These are phyloP conservation scores for Thuidium tamariscinum DNA, from an alignment of 225 moss, liverwort and hornwort genomes.

Conservation along the genomic window DNA sequence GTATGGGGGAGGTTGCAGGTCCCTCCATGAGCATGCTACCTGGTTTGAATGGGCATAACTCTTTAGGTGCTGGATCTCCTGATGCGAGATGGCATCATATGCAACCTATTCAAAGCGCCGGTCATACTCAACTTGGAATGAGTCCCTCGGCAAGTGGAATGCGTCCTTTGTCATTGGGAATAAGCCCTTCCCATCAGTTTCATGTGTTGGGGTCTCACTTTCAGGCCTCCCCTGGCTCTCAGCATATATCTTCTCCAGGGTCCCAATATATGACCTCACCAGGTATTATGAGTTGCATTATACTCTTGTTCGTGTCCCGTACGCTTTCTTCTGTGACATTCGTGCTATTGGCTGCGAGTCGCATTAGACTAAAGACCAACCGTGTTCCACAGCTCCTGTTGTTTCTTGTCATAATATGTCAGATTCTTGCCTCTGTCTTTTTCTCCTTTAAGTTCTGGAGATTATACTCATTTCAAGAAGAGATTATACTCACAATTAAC, in stretches of 20 bases:
- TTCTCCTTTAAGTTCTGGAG: neutral
- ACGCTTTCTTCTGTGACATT: neutral
- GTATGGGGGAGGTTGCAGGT: slow-evolving; percentile 43
- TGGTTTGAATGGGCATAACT: slow-evolving; percentile 39
- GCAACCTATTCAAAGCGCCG: slow-evolving; percentile 5
- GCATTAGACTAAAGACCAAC: neutral
- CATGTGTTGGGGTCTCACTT: slow-evolving; percentile 11
- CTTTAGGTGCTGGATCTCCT: slow-evolving; percentile 18
- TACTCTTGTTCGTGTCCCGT: neutral
- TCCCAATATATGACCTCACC: slow-evolving; percentile 24
- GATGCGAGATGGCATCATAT: slow-evolving; percentile 13
- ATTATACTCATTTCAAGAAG: neutral
- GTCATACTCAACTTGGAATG: slow-evolving; percentile 29
- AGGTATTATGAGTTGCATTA: slow-evolving; percentile 10
- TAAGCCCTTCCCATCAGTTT: slow-evolving; percentile 28
- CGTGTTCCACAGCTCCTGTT: neutral
- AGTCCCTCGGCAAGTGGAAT: slow-evolving; percentile 18
- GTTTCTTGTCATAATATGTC: neutral
- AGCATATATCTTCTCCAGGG: slow-evolving; percentile 24
- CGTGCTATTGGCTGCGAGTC: neutral
- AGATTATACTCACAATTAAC: neutral
- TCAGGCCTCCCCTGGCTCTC: slow-evolving; percentile 25
- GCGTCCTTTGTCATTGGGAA: slow-evolving; percentile 16
- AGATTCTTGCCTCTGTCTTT: neutral
- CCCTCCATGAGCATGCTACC: slow-evolving; percentile 50